phyloP scores from a whole-genome alignment of 2,329 filamentous ascomycete genomes.

The Fusarium sp. region DNA sequence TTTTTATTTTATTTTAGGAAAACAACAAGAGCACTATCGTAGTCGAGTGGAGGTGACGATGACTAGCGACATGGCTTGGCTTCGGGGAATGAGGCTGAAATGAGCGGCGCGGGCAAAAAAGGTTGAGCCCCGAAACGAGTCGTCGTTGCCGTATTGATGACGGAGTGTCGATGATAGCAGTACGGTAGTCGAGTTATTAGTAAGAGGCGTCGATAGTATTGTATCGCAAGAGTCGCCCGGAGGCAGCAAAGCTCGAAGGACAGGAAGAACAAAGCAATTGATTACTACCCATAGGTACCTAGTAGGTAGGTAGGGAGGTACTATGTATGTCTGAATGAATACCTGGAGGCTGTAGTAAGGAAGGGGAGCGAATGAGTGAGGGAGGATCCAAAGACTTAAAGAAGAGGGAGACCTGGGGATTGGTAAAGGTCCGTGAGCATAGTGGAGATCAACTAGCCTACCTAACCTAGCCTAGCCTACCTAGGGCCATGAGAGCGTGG shows the following conservation, averaged over 20 bases:
- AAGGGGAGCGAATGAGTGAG: constrained; percentile 18
- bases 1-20: not conserved
- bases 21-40: constrained; percentile 32
- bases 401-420: constrained; percentile 35
- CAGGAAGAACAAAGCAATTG: not conserved
- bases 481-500: constrained; percentile 13
- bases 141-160: constrained; percentile 15
- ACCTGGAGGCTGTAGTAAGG: not conserved
- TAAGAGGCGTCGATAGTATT: not conserved
- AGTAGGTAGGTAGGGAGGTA: not conserved
- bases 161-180: not conserved
- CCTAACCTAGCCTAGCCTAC: not conserved
- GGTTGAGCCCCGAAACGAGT: constrained; percentile 1
- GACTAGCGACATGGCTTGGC: constrained; percentile 40
- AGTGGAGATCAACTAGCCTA: constrained; percentile 2
- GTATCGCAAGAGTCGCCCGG: not conserved
- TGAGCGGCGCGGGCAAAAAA: constrained; percentile 33
- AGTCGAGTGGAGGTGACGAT: constrained; percentile 26
- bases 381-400: constrained; percentile 28
- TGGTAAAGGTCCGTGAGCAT: constrained; percentile 36
- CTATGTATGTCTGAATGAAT: constrained; percentile 5
- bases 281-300: not conserved
- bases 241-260: not conserved
- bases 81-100: constrained; percentile 25
- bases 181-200: not conserved